Evolutionary conservation across 164 flowering plant genomes (phyloP).

Genomic region (Sextonia rubra): DNA sequence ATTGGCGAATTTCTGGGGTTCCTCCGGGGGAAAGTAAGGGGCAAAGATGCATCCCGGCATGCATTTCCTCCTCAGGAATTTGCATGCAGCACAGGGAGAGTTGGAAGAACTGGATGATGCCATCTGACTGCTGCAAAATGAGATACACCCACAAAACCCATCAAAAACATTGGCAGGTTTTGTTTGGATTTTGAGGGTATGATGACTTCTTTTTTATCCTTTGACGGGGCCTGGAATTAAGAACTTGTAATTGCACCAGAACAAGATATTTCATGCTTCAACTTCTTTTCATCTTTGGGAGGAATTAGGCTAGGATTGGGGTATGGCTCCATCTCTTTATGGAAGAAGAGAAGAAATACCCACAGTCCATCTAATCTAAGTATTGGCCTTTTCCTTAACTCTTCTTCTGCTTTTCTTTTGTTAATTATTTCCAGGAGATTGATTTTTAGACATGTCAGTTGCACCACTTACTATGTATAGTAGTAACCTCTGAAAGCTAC

Average conservation of each 20-base stretch:
- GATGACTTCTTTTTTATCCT: background rate
- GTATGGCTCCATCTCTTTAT: background rate
- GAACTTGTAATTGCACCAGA: background rate
- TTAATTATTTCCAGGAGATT: background rate
- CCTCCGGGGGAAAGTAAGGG: slow-evolving; percentile 71
- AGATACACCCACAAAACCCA: background rate
- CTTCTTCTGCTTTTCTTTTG: background rate
- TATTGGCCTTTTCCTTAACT: background rate
- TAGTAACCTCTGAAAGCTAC: slow-evolving; percentile 8
- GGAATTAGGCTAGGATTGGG: slow-evolving; percentile 17
- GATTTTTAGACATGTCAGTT: slow-evolving; percentile 22
- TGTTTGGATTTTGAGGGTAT: background rate
- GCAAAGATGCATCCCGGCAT: slow-evolving; percentile 55
- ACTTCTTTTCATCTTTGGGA: background rate
- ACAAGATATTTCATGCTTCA: background rate
- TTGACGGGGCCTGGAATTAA: background rate
- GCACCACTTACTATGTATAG: slow-evolving; percentile 13
- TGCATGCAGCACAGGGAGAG: slow-evolving; percentile 81
- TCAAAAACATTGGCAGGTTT: slow-evolving; percentile 1
- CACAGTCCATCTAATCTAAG: background rate
- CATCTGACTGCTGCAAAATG: slow-evolving; percentile 26
- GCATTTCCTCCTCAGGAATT: slow-evolving; percentile 62
- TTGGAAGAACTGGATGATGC: slow-evolving; percentile 50
- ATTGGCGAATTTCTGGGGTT: slow-evolving; percentile 61
- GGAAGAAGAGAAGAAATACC: background rate